A percentile compares a stretch with the other conserved stretches of the same genome.
These are phyloP conservation scores for Emergomyces pasteurianus DNA, from an alignment of 2,329 filamentous ascomycete genomes.

Conservation along the genomic window DNA sequence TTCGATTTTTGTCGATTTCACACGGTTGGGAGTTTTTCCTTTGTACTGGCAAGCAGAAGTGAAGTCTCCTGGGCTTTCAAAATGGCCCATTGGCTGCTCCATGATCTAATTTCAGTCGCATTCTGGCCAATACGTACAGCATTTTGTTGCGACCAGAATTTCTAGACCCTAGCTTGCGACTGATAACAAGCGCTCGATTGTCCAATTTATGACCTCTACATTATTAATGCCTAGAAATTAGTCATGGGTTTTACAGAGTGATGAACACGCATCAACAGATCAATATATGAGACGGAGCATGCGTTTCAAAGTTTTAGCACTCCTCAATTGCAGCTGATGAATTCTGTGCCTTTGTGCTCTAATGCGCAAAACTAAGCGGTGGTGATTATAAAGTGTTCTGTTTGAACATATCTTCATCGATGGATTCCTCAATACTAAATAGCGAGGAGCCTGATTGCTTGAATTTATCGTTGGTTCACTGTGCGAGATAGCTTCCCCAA, in stretches of 20 bases:
- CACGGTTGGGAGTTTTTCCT: neutral
- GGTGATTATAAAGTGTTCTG: neutral
- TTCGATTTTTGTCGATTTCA: neutral
- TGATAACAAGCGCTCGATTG: neutral
- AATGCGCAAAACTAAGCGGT: neutral
- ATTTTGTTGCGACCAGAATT: no score
- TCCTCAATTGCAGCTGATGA: neutral
- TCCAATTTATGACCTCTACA: neutral
- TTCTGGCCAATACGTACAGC: no score
- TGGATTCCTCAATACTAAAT: no score
- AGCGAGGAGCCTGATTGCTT: no score
- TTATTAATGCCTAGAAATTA: no score
- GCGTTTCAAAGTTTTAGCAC: neutral
- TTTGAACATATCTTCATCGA: neutral
- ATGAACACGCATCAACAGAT: no score
- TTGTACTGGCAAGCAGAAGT: neutral
- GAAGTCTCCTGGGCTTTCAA: neutral
- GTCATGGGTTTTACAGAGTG: no score
- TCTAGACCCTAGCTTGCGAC: no score
- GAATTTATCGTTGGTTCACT: no score
- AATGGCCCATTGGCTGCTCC: neutral
- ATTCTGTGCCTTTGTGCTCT: neutral
- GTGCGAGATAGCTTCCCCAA: no score
- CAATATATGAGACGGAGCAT: neutral
- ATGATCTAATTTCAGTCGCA: neutral